Base-by-base conservation (phyloP, 2,329 filamentous ascomycete genomes). In the Fulvia fulva region DNA sequence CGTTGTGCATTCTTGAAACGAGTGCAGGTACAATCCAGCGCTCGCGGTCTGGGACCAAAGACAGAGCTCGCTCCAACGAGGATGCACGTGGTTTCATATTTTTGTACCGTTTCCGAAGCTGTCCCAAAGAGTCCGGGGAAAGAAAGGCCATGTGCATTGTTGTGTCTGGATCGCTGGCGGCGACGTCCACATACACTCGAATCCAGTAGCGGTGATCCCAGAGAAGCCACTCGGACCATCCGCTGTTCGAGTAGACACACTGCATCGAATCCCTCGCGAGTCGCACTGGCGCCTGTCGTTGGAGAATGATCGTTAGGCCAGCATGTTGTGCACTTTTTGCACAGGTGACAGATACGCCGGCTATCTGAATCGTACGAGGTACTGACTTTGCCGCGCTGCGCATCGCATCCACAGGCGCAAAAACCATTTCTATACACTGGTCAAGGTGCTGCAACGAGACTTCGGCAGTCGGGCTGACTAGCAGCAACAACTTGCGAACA, bases 181-280 rank as follows among this genome's bases (percentile, higher is more conserved):
- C 30, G n/a, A 8, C 26, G 12, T 23, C 8, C n/a, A 14, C 28
- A 26, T 69, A 65, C 11, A 84, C 56, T 1, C 74, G 76, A 51
- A 85, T 73, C 83, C 83, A 86, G 68, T 75, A 84, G 21, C 83
- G 75, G 49, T 77, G 75, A 64, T 85, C 82, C 75, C 81, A 85
- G 16, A 86, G 74, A 5, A 72, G 70, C 70, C 74, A 80, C 11
- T 47, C 53, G 19, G 57, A 64, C 59, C 53, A 62, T 51, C 34
- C 43, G 54, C 25, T 16, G n/a, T n/a, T n/a, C n/a, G n/a, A n/a
- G n/a, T n/a, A 21, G 26, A 12, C 3, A 25, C 12, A 23, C 25
- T 30, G 23, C 14, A 57, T 26, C n/a, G n/a, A n/a, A n/a, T 16
- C 21, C 19, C 41, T 19, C 34, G 9, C 22, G 16, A 12, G 16